Base-by-base conservation (phyloP, 306 rosid species). In the Acacia acuminata region DNA sequence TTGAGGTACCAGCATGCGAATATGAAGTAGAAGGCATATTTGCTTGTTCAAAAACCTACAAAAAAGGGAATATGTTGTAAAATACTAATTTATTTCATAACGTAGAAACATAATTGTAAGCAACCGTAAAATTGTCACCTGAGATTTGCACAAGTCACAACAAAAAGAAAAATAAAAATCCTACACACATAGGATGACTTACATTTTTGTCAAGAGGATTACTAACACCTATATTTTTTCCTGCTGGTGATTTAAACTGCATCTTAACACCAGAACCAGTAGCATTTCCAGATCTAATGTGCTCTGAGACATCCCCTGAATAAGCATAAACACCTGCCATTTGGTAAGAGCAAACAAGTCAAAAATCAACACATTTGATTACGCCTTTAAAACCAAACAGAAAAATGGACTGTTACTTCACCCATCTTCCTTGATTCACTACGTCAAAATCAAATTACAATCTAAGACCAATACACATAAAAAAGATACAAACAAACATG, bases 171-270 rank as follows among this genome's bases (percentile, higher is more conserved):
- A 56, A 20, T 56, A 56, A 30, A 63, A 12, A 2, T 42, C 36
- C 22, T 30, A 10, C 19, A 6, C 25, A 15, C 17, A 79, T 11
- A 82, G 75, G 63, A 75, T 34, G 75, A 77, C 93, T 92, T 84
- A 96, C 99, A 83, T 86, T 91, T 87, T 88, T 92, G 76, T 89
- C 91, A 82, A 87, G 87, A 85, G 94, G 92, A 80, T 82, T 88
- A 38, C 86, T 89, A 76, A 89, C 83, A 83, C 83, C 89, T 79
- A 88, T 71, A 82, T 90, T 92, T 92, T 83, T 90, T 36, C 78
- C 81, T 8, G 71, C 85, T 74, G 94, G 89, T 79, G 91, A 83
- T 73, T 92, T 93, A 71, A 90, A 91, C 85, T 93, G 97, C 91
- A 86, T 71, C 84, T 89, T 92, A 51, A 87, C 90, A 63, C 92